Evolutionary conservation across 2,329 filamentous ascomycete genomes (phyloP).

Genomic region (Blumeria hordei): DNA sequence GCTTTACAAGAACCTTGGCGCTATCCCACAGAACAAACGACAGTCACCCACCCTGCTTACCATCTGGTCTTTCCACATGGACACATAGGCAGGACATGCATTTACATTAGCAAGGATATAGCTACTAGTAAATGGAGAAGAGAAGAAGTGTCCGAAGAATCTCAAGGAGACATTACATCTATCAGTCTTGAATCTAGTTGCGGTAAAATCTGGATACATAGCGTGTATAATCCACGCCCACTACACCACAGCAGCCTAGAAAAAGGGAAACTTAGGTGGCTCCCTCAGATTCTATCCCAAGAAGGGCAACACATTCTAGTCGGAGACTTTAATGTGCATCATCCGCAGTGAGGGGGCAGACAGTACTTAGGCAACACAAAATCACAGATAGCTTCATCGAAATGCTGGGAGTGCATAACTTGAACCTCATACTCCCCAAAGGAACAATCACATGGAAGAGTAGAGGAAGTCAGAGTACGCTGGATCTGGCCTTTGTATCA

Average conservation of each 20-base stretch:
- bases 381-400: neutral
- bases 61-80: too few species aligned
- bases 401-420: neutral
- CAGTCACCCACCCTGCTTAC: neutral
- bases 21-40: neutral
- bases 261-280: neutral
- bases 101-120: neutral
- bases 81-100: neutral
- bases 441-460: neutral
- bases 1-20: neutral
- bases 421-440: neutral
- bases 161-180: neutral
- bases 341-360: neutral
- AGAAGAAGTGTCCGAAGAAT: neutral
- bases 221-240: too few species aligned
- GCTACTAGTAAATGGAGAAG: neutral
- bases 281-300: neutral
- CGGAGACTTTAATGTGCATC: neutral
- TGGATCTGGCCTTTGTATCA: neutral
- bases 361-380: neutral
- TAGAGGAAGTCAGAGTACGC: neutral
- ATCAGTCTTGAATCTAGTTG: neutral
- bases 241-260: neutral
- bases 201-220: neutral
- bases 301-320: neutral